Evolutionary conservation across 2,329 filamentous ascomycete genomes (phyloP).

Genomic region (Pseudogymnoascus sp.): DNA sequence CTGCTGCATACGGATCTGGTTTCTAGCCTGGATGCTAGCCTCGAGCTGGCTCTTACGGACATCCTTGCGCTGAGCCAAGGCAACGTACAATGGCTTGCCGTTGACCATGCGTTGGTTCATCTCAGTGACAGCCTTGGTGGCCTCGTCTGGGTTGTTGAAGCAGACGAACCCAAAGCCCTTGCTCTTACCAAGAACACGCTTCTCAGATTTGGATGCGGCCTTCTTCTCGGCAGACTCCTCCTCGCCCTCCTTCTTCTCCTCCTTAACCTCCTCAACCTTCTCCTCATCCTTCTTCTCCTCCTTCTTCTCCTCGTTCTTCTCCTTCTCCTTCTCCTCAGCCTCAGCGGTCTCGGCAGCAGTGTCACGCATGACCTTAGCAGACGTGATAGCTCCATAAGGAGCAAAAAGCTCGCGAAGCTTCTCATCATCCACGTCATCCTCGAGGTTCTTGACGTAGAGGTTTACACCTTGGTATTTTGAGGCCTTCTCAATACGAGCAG

Average conservation of each 20-base stretch:
- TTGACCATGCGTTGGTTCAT: conserved; percentile 99
- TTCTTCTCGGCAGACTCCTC: conserved; percentile 44
- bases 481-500: conserved; percentile 93
- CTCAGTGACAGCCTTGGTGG: conserved; percentile 96
- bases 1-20: conserved; percentile 97
- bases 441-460: conserved; percentile 98
- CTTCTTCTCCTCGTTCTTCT: conserved; percentile 44
- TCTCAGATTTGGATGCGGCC: conserved; percentile 47
- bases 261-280: conserved; percentile 32
- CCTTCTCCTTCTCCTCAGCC: conserved; percentile 36
- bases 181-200: conserved; percentile 76
- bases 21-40: conserved; percentile 97
- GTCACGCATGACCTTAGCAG: conserved; percentile 98
- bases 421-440: conserved; percentile 94
- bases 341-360: conserved; percentile 45
- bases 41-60: conserved; percentile 99
- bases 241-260: conserved; percentile 38
- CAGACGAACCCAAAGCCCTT: conserved; percentile 99
- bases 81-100: conserved; percentile 94
- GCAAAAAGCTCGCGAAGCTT: conserved; percentile 92
- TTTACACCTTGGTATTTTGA: conserved; percentile 99
- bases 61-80: conserved; percentile 97
- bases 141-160: conserved; percentile 99
- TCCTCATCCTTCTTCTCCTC: conserved; percentile 39
- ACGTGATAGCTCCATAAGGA: conserved; percentile 90